phyloP scores from a whole-genome alignment of 106 monocot genomes.

The Acanthochlamys bracteata region DNA sequence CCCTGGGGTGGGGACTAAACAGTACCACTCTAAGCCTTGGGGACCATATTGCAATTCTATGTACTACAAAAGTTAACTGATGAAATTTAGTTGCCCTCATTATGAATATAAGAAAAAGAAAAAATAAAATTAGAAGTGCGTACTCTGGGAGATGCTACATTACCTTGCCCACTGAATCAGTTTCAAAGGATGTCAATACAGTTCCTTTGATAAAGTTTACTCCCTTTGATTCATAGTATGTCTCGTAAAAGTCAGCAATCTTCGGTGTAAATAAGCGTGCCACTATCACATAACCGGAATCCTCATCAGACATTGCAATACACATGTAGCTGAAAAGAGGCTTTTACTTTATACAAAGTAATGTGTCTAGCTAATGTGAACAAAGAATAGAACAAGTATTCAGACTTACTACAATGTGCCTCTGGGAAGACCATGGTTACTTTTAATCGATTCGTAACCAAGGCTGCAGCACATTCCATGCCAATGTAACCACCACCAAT shows the following conservation, averaged over 20 bases:
- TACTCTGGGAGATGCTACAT: background rate
- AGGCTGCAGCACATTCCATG: slow-evolving; percentile 96
- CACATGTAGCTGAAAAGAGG: background rate
- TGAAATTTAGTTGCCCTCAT: no score
- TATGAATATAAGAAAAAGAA: no score
- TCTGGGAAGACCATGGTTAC: slow-evolving; percentile 98
- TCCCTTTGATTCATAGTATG: slow-evolving; percentile 72
- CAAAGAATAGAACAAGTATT: background rate
- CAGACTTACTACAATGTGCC: slow-evolving; percentile 77
- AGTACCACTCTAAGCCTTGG: no score
- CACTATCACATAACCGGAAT: slow-evolving; percentile 42
- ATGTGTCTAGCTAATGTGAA: no score
- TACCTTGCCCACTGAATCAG: slow-evolving; percentile 67
- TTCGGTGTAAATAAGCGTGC: slow-evolving; percentile 84
- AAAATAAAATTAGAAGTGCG: background rate
- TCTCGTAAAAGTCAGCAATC: slow-evolving; percentile 91
- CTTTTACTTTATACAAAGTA: background rate
- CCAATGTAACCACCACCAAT: slow-evolving; percentile 98
- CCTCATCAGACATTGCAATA: background rate
- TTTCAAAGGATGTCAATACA: slow-evolving; percentile 82
- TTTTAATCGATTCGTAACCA: slow-evolving; percentile 73
- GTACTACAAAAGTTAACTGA: no score
- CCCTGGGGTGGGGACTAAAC: no score
- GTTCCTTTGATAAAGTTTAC: slow-evolving; percentile 93
- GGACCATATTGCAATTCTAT: no score